Evolutionary conservation across 495 filamentous ascomycete species (phyloP), one percentile per base, ranked within the genome.

Genomic region (Amniculicola lignicola): DNA sequence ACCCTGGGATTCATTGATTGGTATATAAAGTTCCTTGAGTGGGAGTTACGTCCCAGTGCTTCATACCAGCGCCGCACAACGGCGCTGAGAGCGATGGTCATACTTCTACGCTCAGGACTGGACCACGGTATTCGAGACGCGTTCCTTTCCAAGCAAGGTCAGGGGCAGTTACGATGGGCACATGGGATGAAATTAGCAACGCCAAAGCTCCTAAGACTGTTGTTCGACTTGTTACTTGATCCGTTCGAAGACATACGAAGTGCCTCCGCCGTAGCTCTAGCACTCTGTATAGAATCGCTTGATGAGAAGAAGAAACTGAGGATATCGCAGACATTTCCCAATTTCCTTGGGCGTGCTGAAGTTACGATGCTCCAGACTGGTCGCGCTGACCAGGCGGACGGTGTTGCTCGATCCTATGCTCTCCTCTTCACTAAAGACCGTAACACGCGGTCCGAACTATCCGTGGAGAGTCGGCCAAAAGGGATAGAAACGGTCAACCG

Each of bases 221-320:
- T 96, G 6, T 63, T 90, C 3, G 89, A 96, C 67, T 79, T 93
- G 9, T 62, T 95, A 1, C 71, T 93, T 39, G 86, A 97, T 64
- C 88, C 92, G 0, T 98, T 92, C 63, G 93, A 98, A 55, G 93
- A 98, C 72, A 86, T 97, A 10, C 79, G 93, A 54, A 80, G 79
- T 33, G 73, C 73, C 1, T 80, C 93, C 5, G 68, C 82, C 0
- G 71, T 72, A 4, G 70, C 89, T 14, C 55, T 95, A 22, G 77
- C 77, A 21, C n/a, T 75, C 5, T 43, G 57, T 51, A 25, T 56
- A 3, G 56, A 64, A 19, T 49, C 55, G 12, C 12, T 48, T 16
- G 16, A 31, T 3, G 25, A 9, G 5, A 25, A 45, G 14, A 14
- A 50, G 18, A 38, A 25, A 23, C 22, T 1, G 9, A 21, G 37